These are phyloP conservation scores for Caryocar brasiliense DNA, from an alignment of 441 rosid genomes.

Conservation along the genomic window DNA sequence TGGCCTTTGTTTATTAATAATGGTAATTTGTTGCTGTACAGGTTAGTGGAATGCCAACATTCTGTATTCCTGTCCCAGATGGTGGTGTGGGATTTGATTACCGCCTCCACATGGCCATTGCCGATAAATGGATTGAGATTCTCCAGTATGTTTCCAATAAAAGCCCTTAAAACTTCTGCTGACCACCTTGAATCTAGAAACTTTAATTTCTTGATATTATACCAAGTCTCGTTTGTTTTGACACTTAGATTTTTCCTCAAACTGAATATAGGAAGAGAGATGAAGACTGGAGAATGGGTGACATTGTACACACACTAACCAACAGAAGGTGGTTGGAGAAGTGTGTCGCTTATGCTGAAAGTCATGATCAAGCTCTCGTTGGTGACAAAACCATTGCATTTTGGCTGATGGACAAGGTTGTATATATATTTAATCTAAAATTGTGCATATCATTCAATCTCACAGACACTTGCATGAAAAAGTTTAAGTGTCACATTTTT, in stretches of 20 bases:
- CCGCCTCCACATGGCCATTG: constrained; percentile 94
- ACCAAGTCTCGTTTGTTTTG: neutral
- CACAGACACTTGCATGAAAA: too few relatives aligned
- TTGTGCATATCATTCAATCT: too few relatives aligned
- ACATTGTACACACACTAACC: constrained; percentile 63
- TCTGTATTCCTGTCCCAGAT: constrained; percentile 75
- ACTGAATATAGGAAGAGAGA: constrained; percentile 55
- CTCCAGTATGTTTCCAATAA: constrained; percentile 51
- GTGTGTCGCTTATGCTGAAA: constrained; percentile 83
- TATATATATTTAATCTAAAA: constrained; percentile 1
- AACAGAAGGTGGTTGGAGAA: constrained; percentile 93
- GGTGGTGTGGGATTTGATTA: constrained; percentile 99
- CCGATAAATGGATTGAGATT: constrained; percentile 97
- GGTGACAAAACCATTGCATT: constrained; percentile 96
- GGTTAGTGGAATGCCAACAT: constrained; percentile 99
- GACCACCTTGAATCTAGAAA: constrained; percentile 2
- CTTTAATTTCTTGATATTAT: neutral
- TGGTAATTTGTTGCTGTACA: constrained; percentile 20
- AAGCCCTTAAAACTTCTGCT: neutral
- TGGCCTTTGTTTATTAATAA: neutral
- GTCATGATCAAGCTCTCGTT: constrained; percentile 98
- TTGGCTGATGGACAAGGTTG: constrained; percentile 98
- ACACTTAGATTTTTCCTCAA: constrained; percentile 3
- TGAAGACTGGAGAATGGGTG: constrained; percentile 84
- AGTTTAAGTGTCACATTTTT: too few relatives aligned